These are phyloP conservation scores for Serendipita vermifera DNA, from an alignment of 768 basidiomycete genomes.

Conservation along the genomic window DNA sequence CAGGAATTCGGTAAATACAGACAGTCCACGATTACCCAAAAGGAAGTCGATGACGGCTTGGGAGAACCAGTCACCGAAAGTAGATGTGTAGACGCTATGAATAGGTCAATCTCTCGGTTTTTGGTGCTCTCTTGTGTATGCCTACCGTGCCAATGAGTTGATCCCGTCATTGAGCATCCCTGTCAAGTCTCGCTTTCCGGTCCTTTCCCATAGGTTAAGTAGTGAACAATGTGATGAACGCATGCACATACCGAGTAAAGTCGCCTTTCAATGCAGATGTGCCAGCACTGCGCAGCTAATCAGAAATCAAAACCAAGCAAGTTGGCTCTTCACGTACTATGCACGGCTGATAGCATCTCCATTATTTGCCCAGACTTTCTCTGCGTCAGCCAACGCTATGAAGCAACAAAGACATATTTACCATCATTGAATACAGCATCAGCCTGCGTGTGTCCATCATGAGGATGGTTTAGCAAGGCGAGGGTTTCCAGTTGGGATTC, in stretches of 20 bases:
- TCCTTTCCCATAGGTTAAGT: slow-evolving; percentile 30
- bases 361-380: slow-evolving; percentile 90
- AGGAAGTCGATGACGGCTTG: slow-evolving; percentile 92
- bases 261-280: slow-evolving; percentile 94
- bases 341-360: slow-evolving; percentile 88
- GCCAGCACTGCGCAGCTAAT: slow-evolving; percentile 51
- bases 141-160: slow-evolving; percentile 74
- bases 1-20: slow-evolving; percentile 90
- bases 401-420: slow-evolving; percentile 26
- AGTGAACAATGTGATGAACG: neutral
- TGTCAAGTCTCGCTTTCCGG: slow-evolving; percentile 85
- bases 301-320: neutral
- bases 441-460: slow-evolving; percentile 40
- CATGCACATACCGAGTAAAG: slow-evolving; percentile 53
- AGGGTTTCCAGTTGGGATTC: slow-evolving; percentile 60
- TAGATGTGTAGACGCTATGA: slow-evolving; percentile 71
- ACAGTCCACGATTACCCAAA: slow-evolving; percentile 72
- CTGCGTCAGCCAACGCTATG: too few species aligned
- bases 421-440: slow-evolving; percentile 73
- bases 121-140: too few species aligned
- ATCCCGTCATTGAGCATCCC: slow-evolving; percentile 93
- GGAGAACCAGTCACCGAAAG: slow-evolving; percentile 90
- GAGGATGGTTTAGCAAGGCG: slow-evolving; percentile 46
- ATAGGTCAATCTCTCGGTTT: neutral
- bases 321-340: slow-evolving; percentile 41